phyloP scores from a whole-genome alignment of 129 eudicot species.

The Deinandra increscens region DNA sequence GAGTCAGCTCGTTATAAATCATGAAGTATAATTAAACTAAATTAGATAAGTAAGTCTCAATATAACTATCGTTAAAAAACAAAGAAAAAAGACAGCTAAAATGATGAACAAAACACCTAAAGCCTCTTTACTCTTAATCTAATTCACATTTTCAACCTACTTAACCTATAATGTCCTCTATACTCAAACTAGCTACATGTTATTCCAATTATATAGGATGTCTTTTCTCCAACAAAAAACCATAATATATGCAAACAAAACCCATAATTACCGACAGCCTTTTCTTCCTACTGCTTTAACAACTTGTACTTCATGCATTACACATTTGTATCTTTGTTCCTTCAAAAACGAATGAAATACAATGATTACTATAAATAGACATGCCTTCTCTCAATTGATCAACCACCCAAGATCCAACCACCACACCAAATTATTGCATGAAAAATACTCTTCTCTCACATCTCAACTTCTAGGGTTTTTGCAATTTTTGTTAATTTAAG shows the following conservation, averaged over 20 bases:
- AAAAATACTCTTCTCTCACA: conserved; percentile 23
- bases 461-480: conserved; percentile 7
- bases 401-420: conserved; percentile 32
- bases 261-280: conserved; percentile 22
- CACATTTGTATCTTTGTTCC: conserved; percentile 2
- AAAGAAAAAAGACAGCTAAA: background rate
- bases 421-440: conserved; percentile 25
- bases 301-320: conserved; percentile 18
- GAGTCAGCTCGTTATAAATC: too few species aligned
- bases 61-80: too few species aligned
- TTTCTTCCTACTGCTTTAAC: conserved; percentile 5
- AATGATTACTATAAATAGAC: conserved; percentile 40
- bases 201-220: conserved; percentile 33
- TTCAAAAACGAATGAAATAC: conserved; percentile 21
- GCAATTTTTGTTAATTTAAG: background rate
- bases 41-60: too few species aligned
- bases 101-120: conserved; percentile 19
- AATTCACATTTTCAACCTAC: conserved; percentile 13
- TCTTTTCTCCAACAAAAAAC: conserved; percentile 29
- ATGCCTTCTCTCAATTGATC: conserved; percentile 29
- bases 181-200: conserved; percentile 20
- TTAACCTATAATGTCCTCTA: conserved; percentile 22
- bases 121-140: background rate
- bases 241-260: conserved; percentile 26
- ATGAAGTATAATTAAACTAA: too few species aligned